A percentile compares a stretch with the other conserved stretches of the same genome.
These are phyloP conservation scores for Cyanidioschyzon merolae DNA, from an alignment of 23 red algal genomes.

Conservation along the genomic window DNA sequence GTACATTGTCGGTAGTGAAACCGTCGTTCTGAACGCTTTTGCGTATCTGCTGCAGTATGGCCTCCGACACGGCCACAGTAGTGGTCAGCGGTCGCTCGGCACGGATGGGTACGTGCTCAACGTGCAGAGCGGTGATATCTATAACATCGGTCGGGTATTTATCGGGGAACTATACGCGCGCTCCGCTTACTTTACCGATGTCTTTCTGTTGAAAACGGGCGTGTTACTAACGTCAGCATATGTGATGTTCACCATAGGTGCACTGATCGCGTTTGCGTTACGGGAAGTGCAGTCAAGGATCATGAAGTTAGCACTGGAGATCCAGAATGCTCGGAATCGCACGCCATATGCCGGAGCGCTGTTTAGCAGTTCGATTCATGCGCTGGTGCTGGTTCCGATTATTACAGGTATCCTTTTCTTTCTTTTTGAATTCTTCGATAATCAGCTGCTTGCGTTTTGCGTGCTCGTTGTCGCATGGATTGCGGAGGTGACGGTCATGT, in stretches of 20 bases:
- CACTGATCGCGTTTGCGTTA: constrained; percentile 69
- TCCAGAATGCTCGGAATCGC: constrained; percentile 43
- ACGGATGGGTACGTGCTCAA: constrained; percentile 4
- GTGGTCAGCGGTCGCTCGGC: neutral
- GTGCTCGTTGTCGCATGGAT: constrained; percentile 90
- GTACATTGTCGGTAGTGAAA: constrained; percentile 65
- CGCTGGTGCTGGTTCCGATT: constrained; percentile 91
- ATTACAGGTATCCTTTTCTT: constrained; percentile 97
- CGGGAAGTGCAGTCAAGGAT: constrained; percentile 71
- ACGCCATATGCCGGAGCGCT: constrained; percentile 49
- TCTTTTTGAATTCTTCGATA: constrained; percentile 86
- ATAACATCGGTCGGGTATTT: constrained; percentile 12
- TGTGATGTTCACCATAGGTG: constrained; percentile 71
- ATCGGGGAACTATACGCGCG: constrained; percentile 13
- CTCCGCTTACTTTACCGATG: constrained; percentile 6
- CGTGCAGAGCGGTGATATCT: neutral
- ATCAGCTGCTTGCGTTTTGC: constrained; percentile 59
- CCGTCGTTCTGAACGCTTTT: constrained; percentile 63
- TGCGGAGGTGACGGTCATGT: constrained; percentile 52
- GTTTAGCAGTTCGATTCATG: constrained; percentile 58
- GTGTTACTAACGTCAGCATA: constrained; percentile 64
- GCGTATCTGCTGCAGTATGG: constrained; percentile 35
- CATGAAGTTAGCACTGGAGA: constrained; percentile 69
- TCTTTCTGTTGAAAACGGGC: constrained; percentile 17
- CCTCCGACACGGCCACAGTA: neutral